These are phyloP conservation scores for Rhodotorula babjevae DNA, from an alignment of 768 basidiomycete species.

Conservation along the genomic window DNA sequence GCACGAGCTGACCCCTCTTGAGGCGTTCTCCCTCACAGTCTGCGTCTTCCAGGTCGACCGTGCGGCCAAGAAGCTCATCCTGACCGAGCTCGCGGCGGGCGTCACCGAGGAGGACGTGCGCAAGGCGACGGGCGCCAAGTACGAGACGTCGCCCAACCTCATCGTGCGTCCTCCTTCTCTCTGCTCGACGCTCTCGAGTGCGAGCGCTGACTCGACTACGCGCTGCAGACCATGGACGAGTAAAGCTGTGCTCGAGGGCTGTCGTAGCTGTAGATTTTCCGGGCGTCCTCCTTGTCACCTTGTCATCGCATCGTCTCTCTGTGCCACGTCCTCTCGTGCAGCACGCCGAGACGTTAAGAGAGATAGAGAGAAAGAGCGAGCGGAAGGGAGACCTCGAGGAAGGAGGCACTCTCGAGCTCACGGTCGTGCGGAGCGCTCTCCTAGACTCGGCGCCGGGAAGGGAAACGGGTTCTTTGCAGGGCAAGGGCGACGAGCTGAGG, in stretches of 20 bases:
- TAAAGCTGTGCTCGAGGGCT: neutral
- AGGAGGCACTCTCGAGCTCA: too few relatives aligned
- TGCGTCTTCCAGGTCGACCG: slow-evolving; percentile 81
- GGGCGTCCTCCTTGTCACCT: neutral
- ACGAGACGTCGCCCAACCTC: slow-evolving; percentile 50
- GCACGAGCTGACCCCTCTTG: neutral
- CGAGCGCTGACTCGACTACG: neutral
- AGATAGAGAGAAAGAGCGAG: too few relatives aligned
- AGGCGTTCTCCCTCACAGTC: slow-evolving; percentile 14
- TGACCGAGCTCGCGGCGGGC: slow-evolving; percentile 80
- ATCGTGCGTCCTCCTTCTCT: slow-evolving; percentile 3
- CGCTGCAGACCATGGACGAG: slow-evolving; percentile 9
- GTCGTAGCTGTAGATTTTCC: neutral
- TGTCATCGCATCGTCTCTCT: too few relatives aligned
- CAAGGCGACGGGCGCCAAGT: slow-evolving; percentile 80
- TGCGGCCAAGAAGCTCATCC: slow-evolving; percentile 61
- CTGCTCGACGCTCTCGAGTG: too few relatives aligned
- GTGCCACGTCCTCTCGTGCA: too few relatives aligned
- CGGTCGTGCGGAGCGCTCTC: too few relatives aligned
- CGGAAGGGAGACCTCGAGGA: too few relatives aligned
- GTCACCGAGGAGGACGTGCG: slow-evolving; percentile 75
- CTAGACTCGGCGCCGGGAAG: too few relatives aligned
- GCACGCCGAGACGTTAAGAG: too few relatives aligned
- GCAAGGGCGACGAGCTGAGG: too few relatives aligned
- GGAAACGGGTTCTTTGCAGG: too few relatives aligned